Conservation (phyloP, 2,329 filamentous ascomycete genomes). For the Penicillium palitans region DNA sequence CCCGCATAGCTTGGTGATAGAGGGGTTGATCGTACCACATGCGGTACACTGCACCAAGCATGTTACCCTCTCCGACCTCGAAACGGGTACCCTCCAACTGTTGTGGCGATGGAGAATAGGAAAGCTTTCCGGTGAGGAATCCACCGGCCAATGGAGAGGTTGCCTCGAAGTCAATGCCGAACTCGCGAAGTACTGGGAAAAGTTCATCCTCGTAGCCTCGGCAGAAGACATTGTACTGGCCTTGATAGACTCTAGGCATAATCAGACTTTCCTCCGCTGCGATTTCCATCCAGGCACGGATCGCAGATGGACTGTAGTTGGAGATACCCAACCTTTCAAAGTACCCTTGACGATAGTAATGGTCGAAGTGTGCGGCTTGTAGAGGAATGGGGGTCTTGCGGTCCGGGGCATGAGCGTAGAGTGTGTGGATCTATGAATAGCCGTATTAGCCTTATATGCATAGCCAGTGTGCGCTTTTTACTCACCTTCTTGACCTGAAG, state of each 20-base stretch:
- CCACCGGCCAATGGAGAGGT: constrained; percentile 6
- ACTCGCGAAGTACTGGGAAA: constrained; percentile 1
- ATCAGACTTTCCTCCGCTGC: background rate
- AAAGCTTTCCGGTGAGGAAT: constrained; percentile 5
- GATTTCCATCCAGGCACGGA: constrained; percentile 3
- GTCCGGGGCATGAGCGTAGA: constrained; percentile 7
- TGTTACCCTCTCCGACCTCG: constrained; percentile 6
- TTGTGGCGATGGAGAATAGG: background rate
- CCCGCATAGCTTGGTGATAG: constrained; percentile 3
- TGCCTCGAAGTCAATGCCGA: constrained; percentile 1
- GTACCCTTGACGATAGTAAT: background rate
- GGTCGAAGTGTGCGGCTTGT: constrained; percentile 5
- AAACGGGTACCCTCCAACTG: constrained; percentile 3
- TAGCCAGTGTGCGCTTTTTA: accelerated
- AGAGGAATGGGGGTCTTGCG: constrained; percentile 2
- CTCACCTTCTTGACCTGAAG: background rate
- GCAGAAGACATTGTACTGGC: constrained; percentile 8
- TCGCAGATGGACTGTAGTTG: constrained; percentile 3
- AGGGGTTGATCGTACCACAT: constrained; percentile 9
- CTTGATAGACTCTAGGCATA: constrained; percentile 2
- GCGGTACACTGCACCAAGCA: constrained; percentile 6
- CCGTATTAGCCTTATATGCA: background rate
- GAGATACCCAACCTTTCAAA: constrained; percentile 4
- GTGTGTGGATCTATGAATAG: constrained; percentile 2
- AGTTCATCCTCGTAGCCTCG: constrained; percentile 7